phyloP scores from a whole-genome alignment of 495 filamentous ascomycete genomes.

The Talaromyces wortmannii region DNA sequence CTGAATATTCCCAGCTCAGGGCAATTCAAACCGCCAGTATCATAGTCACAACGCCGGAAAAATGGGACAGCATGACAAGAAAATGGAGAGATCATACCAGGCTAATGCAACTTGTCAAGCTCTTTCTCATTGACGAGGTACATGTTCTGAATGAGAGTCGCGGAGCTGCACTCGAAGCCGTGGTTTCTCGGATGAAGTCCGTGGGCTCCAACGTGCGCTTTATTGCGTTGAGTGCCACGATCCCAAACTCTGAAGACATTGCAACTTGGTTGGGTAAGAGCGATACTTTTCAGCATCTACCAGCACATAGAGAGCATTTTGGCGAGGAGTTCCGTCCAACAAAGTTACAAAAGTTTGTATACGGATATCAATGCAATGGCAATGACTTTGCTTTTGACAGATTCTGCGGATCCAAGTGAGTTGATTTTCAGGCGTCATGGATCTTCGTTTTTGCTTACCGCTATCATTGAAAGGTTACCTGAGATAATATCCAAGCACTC shows the following conservation, averaged over 20 bases:
- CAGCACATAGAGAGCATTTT: constrained; percentile 73
- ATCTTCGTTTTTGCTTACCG: not conserved
- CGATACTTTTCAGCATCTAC: constrained; percentile 55
- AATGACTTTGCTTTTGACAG: constrained; percentile 92
- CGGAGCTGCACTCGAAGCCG: constrained; percentile 89
- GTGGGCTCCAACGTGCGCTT: constrained; percentile 84
- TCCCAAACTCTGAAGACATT: constrained; percentile 89
- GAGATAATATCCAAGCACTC: constrained; percentile 72
- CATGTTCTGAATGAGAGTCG: constrained; percentile 88
- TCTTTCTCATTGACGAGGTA: constrained; percentile 95
- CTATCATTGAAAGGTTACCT: constrained; percentile 43
- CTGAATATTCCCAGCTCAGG: constrained; percentile 63
- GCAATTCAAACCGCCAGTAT: constrained; percentile 78
- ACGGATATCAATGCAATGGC: constrained; percentile 56
- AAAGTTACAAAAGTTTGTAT: constrained; percentile 77
- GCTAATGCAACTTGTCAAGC: constrained; percentile 76
- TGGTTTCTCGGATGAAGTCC: constrained; percentile 95
- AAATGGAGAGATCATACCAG: constrained; percentile 90
- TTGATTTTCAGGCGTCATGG: too few species aligned
- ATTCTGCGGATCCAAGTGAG: constrained; percentile 61
- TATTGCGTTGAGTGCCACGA: constrained; percentile 85
- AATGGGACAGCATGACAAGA: constrained; percentile 96
- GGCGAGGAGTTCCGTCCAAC: constrained; percentile 90
- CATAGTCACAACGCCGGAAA: constrained; percentile 95
- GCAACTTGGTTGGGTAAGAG: constrained; percentile 86